These are phyloP conservation scores for Malbranchea cinnamomea DNA, from an alignment of 2,329 filamentous ascomycete genomes.

Conservation along the genomic window DNA sequence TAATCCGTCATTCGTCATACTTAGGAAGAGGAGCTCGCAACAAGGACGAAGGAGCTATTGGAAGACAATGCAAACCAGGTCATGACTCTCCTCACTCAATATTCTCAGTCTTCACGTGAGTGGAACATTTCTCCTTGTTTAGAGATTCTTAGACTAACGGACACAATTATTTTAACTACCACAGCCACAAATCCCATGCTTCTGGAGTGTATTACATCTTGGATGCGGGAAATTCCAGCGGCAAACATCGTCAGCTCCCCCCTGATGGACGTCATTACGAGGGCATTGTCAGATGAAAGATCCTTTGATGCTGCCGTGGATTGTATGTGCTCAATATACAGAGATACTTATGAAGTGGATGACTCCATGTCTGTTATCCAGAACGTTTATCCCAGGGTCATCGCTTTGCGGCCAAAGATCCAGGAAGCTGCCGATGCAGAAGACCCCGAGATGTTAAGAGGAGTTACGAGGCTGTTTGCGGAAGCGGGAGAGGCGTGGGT, in stretches of 20 bases:
- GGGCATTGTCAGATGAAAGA: constrained; percentile 53
- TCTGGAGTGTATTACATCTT: constrained; percentile 90
- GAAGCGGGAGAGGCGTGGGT: constrained; percentile 94
- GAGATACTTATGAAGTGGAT: constrained; percentile 86
- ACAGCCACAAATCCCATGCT: constrained; percentile 79
- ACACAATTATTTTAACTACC: constrained; percentile 36
- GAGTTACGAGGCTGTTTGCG: constrained; percentile 76
- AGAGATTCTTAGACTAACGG: constrained; percentile 5
- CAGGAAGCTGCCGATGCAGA: constrained; percentile 60
- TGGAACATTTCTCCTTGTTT: constrained; percentile 6
- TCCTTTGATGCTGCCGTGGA: constrained; percentile 83
- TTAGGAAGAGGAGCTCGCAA: constrained; percentile 87
- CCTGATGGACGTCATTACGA: constrained; percentile 65
- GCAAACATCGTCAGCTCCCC: constrained; percentile 71
- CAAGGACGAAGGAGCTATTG: constrained; percentile 76
- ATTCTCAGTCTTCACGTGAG: constrained; percentile 77
- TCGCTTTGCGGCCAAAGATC: constrained; percentile 64
- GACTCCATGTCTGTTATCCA: constrained; percentile 74
- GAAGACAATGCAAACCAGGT: constrained; percentile 83
- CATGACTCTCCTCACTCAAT: constrained; percentile 72
- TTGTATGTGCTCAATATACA: constrained; percentile 80
- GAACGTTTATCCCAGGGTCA: constrained; percentile 63
- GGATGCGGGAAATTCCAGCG: constrained; percentile 85
- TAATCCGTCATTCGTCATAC: constrained; percentile 33
- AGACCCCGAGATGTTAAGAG: constrained; percentile 73